Conservation (phyloP, 2,329 filamentous ascomycete genomes). For the Neofusicoccum kwambonambiense region DNA sequence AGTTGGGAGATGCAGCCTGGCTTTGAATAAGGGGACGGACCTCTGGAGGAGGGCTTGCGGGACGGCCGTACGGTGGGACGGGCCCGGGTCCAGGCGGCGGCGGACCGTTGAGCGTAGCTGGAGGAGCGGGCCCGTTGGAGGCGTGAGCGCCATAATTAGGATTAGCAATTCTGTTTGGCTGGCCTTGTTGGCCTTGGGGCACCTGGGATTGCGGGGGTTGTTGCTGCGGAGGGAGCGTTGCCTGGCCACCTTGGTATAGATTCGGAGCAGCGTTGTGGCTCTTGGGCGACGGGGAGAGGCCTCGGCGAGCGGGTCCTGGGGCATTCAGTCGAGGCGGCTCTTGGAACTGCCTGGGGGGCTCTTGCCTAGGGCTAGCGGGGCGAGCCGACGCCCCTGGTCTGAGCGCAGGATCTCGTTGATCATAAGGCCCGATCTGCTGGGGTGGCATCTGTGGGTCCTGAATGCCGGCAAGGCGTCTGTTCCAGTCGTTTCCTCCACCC, state of each 20-base stretch:
- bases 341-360: conserved; percentile 67
- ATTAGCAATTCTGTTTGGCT: conserved; percentile 47
- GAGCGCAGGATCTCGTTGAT: conserved; percentile 68
- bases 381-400: conserved; percentile 62
- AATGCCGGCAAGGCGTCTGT: conserved; percentile 73
- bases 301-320: conserved; percentile 49
- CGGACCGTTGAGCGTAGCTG: conserved; percentile 41
- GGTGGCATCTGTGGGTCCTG: conserved; percentile 62
- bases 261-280: conserved; percentile 53
- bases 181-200: conserved; percentile 52
- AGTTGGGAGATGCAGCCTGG: conserved; percentile 86
- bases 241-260: conserved; percentile 44
- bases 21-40: conserved; percentile 79
- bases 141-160: conserved; percentile 48
- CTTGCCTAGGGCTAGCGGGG: conserved; percentile 74
- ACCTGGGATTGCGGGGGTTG: conserved; percentile 38
- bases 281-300: conserved; percentile 60
- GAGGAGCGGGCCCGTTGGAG: conserved; percentile 50
- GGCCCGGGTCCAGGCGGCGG: conserved; percentile 52
- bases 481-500: conserved; percentile 55
- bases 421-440: conserved; percentile 78
- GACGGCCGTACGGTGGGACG: conserved; percentile 70
- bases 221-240: conserved; percentile 24
- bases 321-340: conserved; percentile 60
- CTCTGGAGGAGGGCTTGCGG: conserved; percentile 79